Base-by-base conservation (phyloP, 768 basidiomycete genomes). In the Tephrocybe sp. region DNA sequence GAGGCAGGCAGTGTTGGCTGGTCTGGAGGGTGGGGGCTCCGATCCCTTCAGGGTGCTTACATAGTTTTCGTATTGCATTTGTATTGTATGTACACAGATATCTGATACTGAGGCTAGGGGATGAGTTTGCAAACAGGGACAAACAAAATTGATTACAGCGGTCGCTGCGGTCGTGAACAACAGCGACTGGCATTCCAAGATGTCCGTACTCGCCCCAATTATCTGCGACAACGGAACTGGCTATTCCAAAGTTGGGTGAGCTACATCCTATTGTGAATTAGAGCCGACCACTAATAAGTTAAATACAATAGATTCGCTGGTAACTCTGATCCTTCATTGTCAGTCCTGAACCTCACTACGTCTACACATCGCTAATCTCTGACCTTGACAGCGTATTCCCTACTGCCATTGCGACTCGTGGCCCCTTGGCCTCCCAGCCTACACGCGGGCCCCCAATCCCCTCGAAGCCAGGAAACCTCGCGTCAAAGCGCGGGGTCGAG, bases 181-280 rank as follows among this genome's bases (percentile, higher is more conserved):
- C 28, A 11, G 11, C 28, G 28, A 30, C 28, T 5, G 11, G 28
- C 28, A 30, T 11, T 11, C 28, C 28, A 39, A 11, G 18, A 39
- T 39, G 38, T 39, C 38, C 10, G 38, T 87, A 28, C 84, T 94
- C 54, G 89, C 93, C 5, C 94, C 95, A 53, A 93, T 98, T 66
- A 95, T 98, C 60, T 95, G 93, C 64, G 95, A 98, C 76, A 97
- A 98, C 77, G 95, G 95, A 36, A 97, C 95, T 39, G 95, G 96
- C 28, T 98, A 80, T 70, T 96, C 95, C 10, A 98, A 98, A 81
- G 88, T 98, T 70, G 96, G 95, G 93, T 94, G 68, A 38, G 86
- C 28, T 70, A 37, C 18, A n/a, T 17, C 28, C 39, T 36, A 45
- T 15, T 20, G 15, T 21, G 34, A 18, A 23, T 25, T 26, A 40